phyloP scores from a whole-genome alignment of 768 basidiomycete genomes.

The Obba rivulosa region DNA sequence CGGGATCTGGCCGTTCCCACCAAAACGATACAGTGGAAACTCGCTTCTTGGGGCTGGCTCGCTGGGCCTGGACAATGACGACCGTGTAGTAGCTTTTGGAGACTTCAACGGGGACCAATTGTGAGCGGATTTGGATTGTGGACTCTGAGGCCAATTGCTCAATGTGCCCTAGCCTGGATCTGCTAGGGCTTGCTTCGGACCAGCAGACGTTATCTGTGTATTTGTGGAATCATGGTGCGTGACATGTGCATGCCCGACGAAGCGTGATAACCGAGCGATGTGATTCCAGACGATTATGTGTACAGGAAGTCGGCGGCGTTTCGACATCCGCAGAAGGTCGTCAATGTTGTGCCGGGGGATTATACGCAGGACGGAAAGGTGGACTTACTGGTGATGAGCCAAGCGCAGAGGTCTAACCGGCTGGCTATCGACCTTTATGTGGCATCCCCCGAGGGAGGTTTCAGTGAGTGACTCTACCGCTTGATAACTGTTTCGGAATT shows the following conservation, averaged over 20 bases:
- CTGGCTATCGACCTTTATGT: constrained; percentile 69
- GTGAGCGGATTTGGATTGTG: constrained; percentile 41
- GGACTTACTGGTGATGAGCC: constrained; percentile 85
- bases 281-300: constrained; percentile 47
- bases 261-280: background rate
- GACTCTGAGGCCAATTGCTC: background rate
- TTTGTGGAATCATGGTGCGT: constrained; percentile 76
- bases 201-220: constrained; percentile 73
- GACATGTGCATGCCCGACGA: background rate
- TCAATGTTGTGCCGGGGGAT: constrained; percentile 90
- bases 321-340: constrained; percentile 50
- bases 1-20: constrained; percentile 76
- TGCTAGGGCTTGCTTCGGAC: constrained; percentile 70
- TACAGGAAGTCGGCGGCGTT: constrained; percentile 49
- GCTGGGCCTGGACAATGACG: constrained; percentile 69
- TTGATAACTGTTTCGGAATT: background rate
- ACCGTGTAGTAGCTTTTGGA: constrained; percentile 81
- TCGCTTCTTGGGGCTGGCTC: constrained; percentile 74
- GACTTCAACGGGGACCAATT: constrained; percentile 97
- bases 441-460: constrained; percentile 56
- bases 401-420: constrained; percentile 40
- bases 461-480: constrained; percentile 41
- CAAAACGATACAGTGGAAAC: constrained; percentile 82
- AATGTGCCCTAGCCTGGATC: constrained; percentile 58
- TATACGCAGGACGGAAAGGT: constrained; percentile 89